Percentiles rank a stretch among this genome's conserved stretches.
These are phyloP conservation scores for Neurospora sublineolata DNA, from an alignment of 495 filamentous ascomycete species.

Conservation along the genomic window DNA sequence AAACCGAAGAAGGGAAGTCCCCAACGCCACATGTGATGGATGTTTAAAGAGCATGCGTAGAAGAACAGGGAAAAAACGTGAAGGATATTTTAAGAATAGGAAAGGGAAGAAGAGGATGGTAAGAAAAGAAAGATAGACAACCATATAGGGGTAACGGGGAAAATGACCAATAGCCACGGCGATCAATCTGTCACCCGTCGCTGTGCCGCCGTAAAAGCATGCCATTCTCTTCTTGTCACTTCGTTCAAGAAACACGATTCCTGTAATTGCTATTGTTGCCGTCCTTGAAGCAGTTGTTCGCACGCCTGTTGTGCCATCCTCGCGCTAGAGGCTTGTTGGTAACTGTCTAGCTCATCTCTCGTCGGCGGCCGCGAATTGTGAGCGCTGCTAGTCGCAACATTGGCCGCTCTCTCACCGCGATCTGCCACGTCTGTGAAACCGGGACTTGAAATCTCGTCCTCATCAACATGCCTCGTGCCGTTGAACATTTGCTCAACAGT, in stretches of 20 bases:
- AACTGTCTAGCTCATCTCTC: background rate
- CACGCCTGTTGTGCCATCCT: background rate
- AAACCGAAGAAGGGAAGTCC: background rate
- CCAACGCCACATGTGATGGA: background rate
- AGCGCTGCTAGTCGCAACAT: background rate
- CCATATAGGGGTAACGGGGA: background rate
- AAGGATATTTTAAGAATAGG: background rate
- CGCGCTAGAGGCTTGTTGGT: background rate
- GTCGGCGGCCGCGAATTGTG: background rate
- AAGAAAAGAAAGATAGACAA: background rate
- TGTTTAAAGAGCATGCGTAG: background rate
- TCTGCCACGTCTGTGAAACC: background rate
- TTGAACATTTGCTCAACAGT: slow-evolving; percentile 31
- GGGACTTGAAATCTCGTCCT: background rate
- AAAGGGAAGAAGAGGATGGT: background rate
- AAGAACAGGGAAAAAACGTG: background rate
- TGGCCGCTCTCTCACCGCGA: background rate
- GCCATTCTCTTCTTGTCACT: background rate
- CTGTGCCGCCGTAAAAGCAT: background rate
- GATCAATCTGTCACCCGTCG: background rate
- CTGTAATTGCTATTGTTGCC: background rate
- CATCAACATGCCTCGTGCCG: background rate
- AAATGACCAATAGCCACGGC: background rate
- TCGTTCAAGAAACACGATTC: background rate
- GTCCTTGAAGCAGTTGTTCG: background rate